Base-by-base conservation (phyloP, 306 rosid species). In the Prunus mongolica region DNA sequence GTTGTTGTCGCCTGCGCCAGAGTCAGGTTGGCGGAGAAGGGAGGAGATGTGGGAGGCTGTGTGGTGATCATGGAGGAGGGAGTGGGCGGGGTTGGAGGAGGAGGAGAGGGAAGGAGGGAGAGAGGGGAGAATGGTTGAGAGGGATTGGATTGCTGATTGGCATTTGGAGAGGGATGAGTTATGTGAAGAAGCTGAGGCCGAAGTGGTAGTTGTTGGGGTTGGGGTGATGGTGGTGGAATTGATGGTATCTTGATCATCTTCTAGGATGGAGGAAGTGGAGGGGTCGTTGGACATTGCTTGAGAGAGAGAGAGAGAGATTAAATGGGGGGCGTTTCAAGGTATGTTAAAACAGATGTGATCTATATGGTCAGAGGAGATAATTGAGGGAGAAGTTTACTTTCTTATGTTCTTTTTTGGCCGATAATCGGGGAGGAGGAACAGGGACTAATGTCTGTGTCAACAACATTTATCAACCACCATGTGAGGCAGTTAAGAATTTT, bases 1-100 rank as follows among this genome's bases (percentile, higher is more conserved):
- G 58, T 83, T 78, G 88, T 90, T 87, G 72, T 90, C 89, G 45
- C 96, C 91, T 19, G 91, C 41, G 67, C 97, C 96, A 70, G 97
- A 90, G 88, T 84, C 66, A 0, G 94, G 86, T 2, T 72, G 34
- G 61, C 88, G 87, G 85, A 91, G 96, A 80, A 90, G 96, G 79
- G 81, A 0, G 65, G 87, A 83, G 76, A 94, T 87, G 7, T 69
- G 55, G 76, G 86, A n/a, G 74, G 84, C 79, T 11, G 78, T 34
- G 51, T 68, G 12, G 15, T 77, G 68, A 82, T 89, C 84, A 54
- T 72, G 74, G 81, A 89, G 92, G 80, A 88, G 89, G 20, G 86
- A 73, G 67, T 54, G 64, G n/a, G 84, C 69, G 24, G 88, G 72
- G 41, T 74, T 69, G 30, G 61, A 3, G 63, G 90, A 58, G 38